Percentiles rank a stretch among this genome's conserved stretches.
phyloP scores from a whole-genome alignment of 306 rosid species.

The Ormosia emarginata region DNA sequence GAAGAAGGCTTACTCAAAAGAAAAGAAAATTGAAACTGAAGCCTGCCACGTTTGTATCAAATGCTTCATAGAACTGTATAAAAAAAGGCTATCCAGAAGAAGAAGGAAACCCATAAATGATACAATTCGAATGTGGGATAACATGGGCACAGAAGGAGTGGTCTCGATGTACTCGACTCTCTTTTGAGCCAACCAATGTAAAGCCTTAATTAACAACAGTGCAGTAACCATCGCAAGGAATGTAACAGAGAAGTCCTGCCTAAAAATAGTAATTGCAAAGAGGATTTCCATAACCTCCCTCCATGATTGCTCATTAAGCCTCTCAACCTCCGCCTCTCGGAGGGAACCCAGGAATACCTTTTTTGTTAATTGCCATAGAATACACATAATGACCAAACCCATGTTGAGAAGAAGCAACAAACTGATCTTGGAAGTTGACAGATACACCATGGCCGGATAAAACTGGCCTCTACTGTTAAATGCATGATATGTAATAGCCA shows the following conservation, averaged over 20 bases:
- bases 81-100: slow-evolving; percentile 67
- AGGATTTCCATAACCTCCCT: slow-evolving; percentile 98
- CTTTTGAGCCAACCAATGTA: slow-evolving; percentile 99
- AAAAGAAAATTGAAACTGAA: slow-evolving; percentile 90
- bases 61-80: slow-evolving; percentile 61
- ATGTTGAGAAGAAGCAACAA: slow-evolving; percentile 93
- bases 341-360: slow-evolving; percentile 82
- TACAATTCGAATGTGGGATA: slow-evolving; percentile 87
- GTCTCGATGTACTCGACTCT: slow-evolving; percentile 98
- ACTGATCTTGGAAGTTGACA: slow-evolving; percentile 95
- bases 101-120: slow-evolving; percentile 92
- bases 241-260: slow-evolving; percentile 94
- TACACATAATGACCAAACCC: slow-evolving; percentile 90
- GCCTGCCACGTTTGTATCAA: slow-evolving; percentile 68
- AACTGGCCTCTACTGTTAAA: slow-evolving; percentile 95
- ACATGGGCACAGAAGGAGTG: slow-evolving; percentile 73
- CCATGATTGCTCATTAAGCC: slow-evolving; percentile 98
- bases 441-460: slow-evolving; percentile 93
- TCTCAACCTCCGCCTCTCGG: slow-evolving; percentile 98
- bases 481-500: slow-evolving; percentile 86
- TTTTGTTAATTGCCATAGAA: slow-evolving; percentile 83
- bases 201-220: slow-evolving; percentile 76
- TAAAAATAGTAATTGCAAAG: slow-evolving; percentile 89
- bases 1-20: slow-evolving; percentile 81
- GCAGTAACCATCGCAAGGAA: slow-evolving; percentile 94